Base-by-base conservation (phyloP, 768 basidiomycete species). In the Serendipita indica region DNA sequence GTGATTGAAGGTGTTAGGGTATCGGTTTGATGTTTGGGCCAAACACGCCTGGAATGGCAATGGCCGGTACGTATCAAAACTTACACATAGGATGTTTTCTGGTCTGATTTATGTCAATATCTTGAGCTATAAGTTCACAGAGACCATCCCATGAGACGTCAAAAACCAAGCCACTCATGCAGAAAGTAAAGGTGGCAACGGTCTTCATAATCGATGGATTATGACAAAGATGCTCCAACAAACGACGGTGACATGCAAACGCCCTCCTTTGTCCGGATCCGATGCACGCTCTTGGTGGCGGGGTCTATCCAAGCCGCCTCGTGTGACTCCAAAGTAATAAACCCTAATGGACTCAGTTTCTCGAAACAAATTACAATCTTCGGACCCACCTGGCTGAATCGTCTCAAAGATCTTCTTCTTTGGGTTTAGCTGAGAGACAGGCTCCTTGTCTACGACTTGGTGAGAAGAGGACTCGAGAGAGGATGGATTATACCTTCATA, bases 371-470 rank as follows among this genome's bases (percentile, higher is more conserved):
- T 33, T 58, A 58, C n/a, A 57, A 33, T 30, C 33, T 30, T 14
- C 3, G 7, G 45, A 46, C 71, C 22, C 64, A 84, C 89, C 86
- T 56, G 92, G 91, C 68, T 96, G 96, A 54, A 99, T 81, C 0
- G 92, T 85, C 73, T 99, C 96, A 66, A 97, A 99, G 32, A 98
- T 88, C 74, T 98, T 99, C 76, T 96, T 98, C 74, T 98, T 99
- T 12, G 96, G 96, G 71, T 97, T 97, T 60, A 99, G 75, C 66
- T 93, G 90, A 4, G 84, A 66, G 22, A 94, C 72, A 0, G 92
- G 86, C 18, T 74, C 77, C 0, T 76, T 76, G 64, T 73, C 84
- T 84, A 56, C 52, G 7, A 41, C 58, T 35, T 56, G 12, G 30
- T 39, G 27, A 62, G 60, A 27, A 56, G 46, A 22, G 57, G 39